Base-by-base conservation (phyloP, 169 alveolate genomes). In the Eimeria zaria region DNA sequence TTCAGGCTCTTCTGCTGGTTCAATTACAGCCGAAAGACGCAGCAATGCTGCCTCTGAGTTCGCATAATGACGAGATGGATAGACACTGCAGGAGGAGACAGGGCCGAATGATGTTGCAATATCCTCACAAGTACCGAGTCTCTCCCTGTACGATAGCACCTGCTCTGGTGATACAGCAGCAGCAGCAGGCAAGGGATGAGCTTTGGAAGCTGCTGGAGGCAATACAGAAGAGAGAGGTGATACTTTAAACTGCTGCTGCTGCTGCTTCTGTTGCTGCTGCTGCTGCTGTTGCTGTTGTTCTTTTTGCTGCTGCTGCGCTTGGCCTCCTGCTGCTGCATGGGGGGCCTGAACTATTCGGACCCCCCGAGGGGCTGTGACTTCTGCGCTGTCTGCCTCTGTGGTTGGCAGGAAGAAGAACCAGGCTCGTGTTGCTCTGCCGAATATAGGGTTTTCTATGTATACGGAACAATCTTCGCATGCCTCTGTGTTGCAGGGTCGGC, bases 381-480 rank as follows among this genome's bases (percentile, higher is more conserved):
- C 89, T n/a, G 48, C 73, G n/a, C 44, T 78, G 76, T 92, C 87
- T 12, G 96, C 96, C 33, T 92, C 96, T 27, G 89, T 73, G 1
- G 96, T 60, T 14, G 96, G 96, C 9, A 92, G 60, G 33, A 92
- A 92, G 87, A 92, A 92, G 62, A 92, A 44, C 96, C 96, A 92
- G 4, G 96, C 96, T 6, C 96, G 84, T 1, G 89, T 39, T 2
- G 84, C 87, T n/a, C 74, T 58, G n/a, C 83, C 84, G 33, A 78
- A 62, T 30, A 48, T 60, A 22, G 89, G 81, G 76, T 60, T 60
- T 27, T 92, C 96, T 2, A 92, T 41, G 48, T 92, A 92, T 1
- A 92, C 96, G 2, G 96, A 78, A 71, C 96, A 92, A 39, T 92
- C 96, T 44, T 92, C 96, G 41, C 96, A 92, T 9, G 80, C 92